Evolutionary conservation across 176 grass and related monocot species (phyloP), one percentile per base, ranked within the genome.

Genomic region (Calamus simplicifolius): DNA sequence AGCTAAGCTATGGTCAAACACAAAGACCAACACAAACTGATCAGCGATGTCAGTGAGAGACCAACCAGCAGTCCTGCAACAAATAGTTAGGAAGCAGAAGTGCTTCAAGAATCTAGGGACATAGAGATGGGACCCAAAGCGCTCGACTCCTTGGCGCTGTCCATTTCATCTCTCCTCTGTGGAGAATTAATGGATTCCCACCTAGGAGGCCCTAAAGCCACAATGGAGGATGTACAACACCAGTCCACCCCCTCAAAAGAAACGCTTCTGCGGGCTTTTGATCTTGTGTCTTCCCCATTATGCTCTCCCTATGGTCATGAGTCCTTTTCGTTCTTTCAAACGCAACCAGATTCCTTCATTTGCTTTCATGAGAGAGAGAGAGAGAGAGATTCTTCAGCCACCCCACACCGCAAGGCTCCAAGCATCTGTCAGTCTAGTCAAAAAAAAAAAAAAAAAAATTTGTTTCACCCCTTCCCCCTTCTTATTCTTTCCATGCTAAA

Each of bases 341-440:
- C 30, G 69, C 38, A 68, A 53, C 68, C 72, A 18, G 67, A 76
- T 73, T 73, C 73, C 74, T 61, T 74, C 50, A 59, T 73, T 81
- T 62, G 54, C 69, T 81, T 81, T 70, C 55, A 69, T 74, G 8
- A 7, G 21, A 7, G 21, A 69, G 70, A 81, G 58, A 73, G 8
- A 7, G 21, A 7, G 21, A 69, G 70, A 81, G 58, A 73, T 81
- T 73, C 77, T 61, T 64, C 53, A 54, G 69, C 64, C 58, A 77
- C 55, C 69, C 61, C 56, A 57, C 78, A 60, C 35, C 48, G 66
- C 84, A 74, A 87, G 64, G 67, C 79, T 82, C 81, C 75, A 79
- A 87, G 79, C 74, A 82, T 82, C 70, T 71, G 70, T 70, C 18
- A 56, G 31, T 17, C 16, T 15, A 38, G 58, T 60, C 58, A 60